Base-by-base conservation (phyloP, 2,329 filamentous ascomycete species). In the Fusarium devonianum region DNA sequence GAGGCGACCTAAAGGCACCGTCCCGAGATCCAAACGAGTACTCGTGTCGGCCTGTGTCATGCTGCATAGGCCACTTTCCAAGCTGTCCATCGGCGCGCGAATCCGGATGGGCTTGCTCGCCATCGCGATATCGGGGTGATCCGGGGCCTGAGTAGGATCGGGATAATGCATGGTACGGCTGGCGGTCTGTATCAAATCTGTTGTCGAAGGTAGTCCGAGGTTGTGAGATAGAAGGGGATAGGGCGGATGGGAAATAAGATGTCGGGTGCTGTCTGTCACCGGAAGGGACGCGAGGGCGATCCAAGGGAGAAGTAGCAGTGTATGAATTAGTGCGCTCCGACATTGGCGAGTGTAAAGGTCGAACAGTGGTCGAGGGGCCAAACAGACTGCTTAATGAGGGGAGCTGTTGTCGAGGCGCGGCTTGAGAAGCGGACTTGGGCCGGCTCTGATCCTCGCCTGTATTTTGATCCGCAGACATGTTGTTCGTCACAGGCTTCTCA, bases 381-480 rank as follows among this genome's bases (percentile, higher is more conserved):
- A 84, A 83, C 12, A 85, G 69, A 58, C 80, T 84, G 67, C 79
- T 83, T 56, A 85, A 61, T 5, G 82, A 77, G 2, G 82, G 82
- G 16, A 84, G 75, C 59, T 81, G 77, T 57, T 80, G 78, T 48
- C 75, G 73, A 36, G 65, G 52, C 16, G 66, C 58, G 52, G 58
- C 45, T 52, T 63, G 67, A 56, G 46, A 62, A 35, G 60, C 60
- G 35, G 63, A 62, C 49, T 76, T 73, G 45, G 70, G 69, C 52
- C 69, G 71, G 40, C 62, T 57, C 35, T 69, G 69, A 19, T 65
- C 66, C 43, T 73, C 72, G 55, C 75, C 73, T 41, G 67, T 60
- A 38, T 66, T 70, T 63, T 73, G 74, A 49, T 70, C 71, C 54
- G 58, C 50, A 36, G 71, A 71, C 75, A 78, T 75, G 50, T 76